A percentile compares a stretch with the other conserved stretches of the same genome.
These are phyloP conservation scores for Trichoderma atrobrunneum DNA, from an alignment of 2,329 filamentous ascomycete species.

Conservation along the genomic window DNA sequence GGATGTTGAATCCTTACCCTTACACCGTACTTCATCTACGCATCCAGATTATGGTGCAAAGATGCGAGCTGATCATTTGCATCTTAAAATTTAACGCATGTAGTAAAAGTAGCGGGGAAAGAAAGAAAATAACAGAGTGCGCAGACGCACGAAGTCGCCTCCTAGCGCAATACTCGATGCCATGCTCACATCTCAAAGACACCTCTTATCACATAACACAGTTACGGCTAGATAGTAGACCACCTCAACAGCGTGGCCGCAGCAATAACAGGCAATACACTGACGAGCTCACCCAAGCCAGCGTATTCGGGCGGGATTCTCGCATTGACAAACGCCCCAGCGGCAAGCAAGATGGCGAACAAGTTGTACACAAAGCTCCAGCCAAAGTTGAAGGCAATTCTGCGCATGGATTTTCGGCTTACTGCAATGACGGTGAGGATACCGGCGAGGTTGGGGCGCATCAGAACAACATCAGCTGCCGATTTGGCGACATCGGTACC, in stretches of 20 bases:
- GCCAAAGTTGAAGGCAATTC: slow-evolving; percentile 65
- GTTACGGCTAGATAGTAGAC: slow-evolving; percentile 27
- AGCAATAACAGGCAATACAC: slow-evolving; percentile 66
- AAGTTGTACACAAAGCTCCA: slow-evolving; percentile 72
- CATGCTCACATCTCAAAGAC: background rate
- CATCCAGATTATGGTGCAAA: background rate
- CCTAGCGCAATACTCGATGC: background rate
- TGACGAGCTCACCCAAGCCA: slow-evolving; percentile 70
- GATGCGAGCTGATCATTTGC: background rate
- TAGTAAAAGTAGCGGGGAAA: background rate
- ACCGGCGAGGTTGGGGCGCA: slow-evolving; percentile 54
- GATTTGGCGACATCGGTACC: slow-evolving; percentile 62
- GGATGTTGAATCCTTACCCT: slow-evolving; percentile 1
- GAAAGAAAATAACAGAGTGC: background rate
- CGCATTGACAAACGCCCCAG: slow-evolving; percentile 58
- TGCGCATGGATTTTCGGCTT: slow-evolving; percentile 40
- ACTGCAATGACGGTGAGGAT: slow-evolving; percentile 59
- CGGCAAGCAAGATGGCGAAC: slow-evolving; percentile 63
- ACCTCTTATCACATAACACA: background rate
- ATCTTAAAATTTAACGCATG: background rate
- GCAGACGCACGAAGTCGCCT: background rate
- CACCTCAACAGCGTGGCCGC: slow-evolving; percentile 51
- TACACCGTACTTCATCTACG: background rate
- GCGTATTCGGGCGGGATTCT: slow-evolving; percentile 60
- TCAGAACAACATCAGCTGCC: slow-evolving; percentile 67